phyloP scores from a whole-genome alignment of 169 alveolate genomes.

The Plasmodium coatneyi region DNA sequence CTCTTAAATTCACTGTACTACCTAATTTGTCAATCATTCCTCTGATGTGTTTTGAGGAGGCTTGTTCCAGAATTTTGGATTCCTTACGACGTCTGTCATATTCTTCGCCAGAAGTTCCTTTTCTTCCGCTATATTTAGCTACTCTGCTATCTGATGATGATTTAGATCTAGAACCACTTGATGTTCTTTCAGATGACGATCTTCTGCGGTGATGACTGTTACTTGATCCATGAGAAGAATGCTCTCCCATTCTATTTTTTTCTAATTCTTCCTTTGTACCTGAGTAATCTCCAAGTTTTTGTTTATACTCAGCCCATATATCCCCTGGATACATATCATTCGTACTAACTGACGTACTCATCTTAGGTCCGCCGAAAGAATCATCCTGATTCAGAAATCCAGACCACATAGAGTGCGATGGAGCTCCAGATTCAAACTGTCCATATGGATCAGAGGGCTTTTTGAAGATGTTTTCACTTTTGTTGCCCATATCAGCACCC shows the following conservation, averaged over 20 bases:
- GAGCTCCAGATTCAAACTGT: neutral
- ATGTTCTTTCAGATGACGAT: neutral
- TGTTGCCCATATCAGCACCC: neutral
- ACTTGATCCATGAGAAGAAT: neutral
- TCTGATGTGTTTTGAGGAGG: neutral
- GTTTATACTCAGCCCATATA: neutral
- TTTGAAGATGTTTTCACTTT: neutral
- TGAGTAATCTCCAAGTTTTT: neutral
- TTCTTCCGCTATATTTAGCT: neutral
- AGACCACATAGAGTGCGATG: neutral
- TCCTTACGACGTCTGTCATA: slow-evolving; percentile 19
- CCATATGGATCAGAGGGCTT: neutral
- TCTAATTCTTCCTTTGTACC: neutral
- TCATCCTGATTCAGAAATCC: neutral
- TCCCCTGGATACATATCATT: neutral
- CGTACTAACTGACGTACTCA: neutral
- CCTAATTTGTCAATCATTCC: slow-evolving; percentile 17
- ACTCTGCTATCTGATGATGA: neutral
- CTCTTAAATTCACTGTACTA: neutral
- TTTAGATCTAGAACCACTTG: neutral
- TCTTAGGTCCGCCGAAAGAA: neutral
- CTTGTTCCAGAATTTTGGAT: neutral
- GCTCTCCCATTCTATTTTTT: neutral
- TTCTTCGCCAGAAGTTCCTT: neutral
- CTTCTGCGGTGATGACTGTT: neutral